Evolutionary conservation across 164 flowering plant species (phyloP), one percentile per base, ranked within the genome.

Genomic region (Stephania cephalantha): DNA sequence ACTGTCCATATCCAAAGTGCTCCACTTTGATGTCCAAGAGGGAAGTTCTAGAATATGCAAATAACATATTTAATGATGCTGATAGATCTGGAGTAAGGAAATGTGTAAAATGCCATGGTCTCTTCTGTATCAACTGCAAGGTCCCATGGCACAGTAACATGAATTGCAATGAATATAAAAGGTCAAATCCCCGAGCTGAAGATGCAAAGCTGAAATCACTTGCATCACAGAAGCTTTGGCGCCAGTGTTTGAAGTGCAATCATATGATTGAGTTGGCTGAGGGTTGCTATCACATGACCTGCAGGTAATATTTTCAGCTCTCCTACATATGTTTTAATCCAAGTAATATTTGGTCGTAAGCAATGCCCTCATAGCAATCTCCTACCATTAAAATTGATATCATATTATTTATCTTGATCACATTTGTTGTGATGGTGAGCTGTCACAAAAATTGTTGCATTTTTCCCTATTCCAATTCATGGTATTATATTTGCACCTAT

Each of bases 1-100:
- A 95, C 71, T 93, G 99, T 79, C 98, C 99, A 22, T 84, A 85
- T 78, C 97, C 95, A 2, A 88, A 78, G 76, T 95, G 98, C 76
- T 95, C 97, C 0, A 87, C 88, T 8, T 82, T 94, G 77, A 92
- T 92, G 97, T 88, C 97, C 1, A 87, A 79, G 79, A 71, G 8
- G 22, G 94, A 88, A 78, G 83, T 84, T 74, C 71, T 76, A 9
- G 82, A 78, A 68, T 77, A 76, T 70, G 35, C 84, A 22, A 75
- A 71, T 71, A 72, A 67, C 72, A 61, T 50, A 45, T 66, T 64
- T 71, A 55, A 46, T 25, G 74, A 72, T 71, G 76, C 72, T 74
- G 74, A 79, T 68, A 71, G 35, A 53, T 68, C 81, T 50, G 90
- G 88, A 77, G 82, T 74, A 31, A 78, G 88, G 73, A 86, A 77